Percentiles rank a stretch among this genome's conserved stretches.
Conservation (phyloP, 2,329 filamentous ascomycete species). For the Colletotrichum tofieldiae region DNA sequence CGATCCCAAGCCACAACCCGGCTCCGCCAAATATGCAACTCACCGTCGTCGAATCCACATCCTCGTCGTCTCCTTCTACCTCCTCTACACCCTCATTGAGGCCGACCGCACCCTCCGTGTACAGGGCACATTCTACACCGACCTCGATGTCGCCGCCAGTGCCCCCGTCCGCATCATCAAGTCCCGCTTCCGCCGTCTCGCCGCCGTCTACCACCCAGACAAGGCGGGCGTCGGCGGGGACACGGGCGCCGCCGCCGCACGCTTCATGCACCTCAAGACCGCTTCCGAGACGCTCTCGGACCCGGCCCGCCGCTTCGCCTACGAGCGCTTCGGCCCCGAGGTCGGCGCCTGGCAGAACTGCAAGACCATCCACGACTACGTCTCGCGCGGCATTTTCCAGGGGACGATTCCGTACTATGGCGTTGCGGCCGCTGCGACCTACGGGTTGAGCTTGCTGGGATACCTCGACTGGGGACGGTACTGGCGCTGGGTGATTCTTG, state of each 20-base stretch:
- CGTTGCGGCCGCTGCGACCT: conserved; percentile 70
- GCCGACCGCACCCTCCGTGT: conserved; percentile 85
- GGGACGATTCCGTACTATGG: conserved; percentile 74
- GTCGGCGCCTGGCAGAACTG: conserved; percentile 77
- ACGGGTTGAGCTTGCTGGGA: conserved; percentile 74
- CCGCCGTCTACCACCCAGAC: conserved; percentile 84
- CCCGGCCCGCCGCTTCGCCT: conserved; percentile 84
- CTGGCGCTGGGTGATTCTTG: conserved; percentile 75
- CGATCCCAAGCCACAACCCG: conserved; percentile 81
- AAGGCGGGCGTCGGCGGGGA: conserved; percentile 70
- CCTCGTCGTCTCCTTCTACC: conserved; percentile 85
- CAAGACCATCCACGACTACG: conserved; percentile 80
- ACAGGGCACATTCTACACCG: conserved; percentile 83
- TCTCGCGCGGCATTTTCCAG: conserved; percentile 75
- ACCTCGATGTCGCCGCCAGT: conserved; percentile 78
- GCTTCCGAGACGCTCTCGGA: conserved; percentile 88
- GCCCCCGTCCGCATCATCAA: conserved; percentile 81
- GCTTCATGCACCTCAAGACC: conserved; percentile 87
- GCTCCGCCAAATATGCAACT: conserved; percentile 76
- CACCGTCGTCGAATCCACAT: conserved; percentile 90
- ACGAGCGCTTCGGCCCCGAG: conserved; percentile 88
- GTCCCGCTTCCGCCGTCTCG: conserved; percentile 85
- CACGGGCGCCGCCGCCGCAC: conserved; percentile 54
- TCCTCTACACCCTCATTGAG: conserved; percentile 93
- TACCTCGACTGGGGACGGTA: conserved; percentile 78